A percentile compares a stretch with the other conserved stretches of the same genome.
phyloP scores from a whole-genome alignment of 1,139 yeast genomes.

The Hanseniaspora uvarum region DNA sequence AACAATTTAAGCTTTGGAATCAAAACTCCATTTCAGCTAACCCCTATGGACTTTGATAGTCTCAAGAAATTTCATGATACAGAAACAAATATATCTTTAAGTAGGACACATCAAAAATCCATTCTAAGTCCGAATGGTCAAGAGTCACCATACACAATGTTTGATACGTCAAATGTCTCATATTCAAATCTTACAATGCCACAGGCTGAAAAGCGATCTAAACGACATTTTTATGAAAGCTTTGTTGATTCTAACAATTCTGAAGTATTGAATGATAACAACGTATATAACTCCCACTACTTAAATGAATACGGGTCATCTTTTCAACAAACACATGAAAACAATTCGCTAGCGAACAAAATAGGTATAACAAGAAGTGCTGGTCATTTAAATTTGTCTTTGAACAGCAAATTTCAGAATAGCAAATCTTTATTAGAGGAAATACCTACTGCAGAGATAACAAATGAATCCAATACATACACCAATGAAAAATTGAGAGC shows the following conservation, averaged over 20 bases:
- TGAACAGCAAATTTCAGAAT: slow-evolving; percentile 1
- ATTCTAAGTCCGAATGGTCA: slow-evolving; percentile 3
- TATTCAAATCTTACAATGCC: slow-evolving; percentile 8
- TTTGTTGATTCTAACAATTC: slow-evolving; percentile 7
- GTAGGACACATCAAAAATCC: neutral
- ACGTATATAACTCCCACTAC: neutral
- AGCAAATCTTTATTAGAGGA: neutral
- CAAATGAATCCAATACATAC: neutral
- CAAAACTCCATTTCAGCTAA: slow-evolving; percentile 10
- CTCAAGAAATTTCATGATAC: slow-evolving; percentile 1
- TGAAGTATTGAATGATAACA: neutral
- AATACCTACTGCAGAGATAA: slow-evolving; percentile 6
- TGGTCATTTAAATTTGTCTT: slow-evolving; percentile 17
- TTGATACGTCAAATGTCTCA: neutral
- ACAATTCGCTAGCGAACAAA: neutral
- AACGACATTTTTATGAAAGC: slow-evolving; percentile 13
- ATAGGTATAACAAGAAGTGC: slow-evolving; percentile 17
- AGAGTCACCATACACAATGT: neutral
- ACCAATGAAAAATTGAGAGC: neutral
- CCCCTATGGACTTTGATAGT: slow-evolving; percentile 12
- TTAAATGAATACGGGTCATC: neutral
- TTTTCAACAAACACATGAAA: neutral
- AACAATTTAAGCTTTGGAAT: neutral
- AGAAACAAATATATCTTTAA: neutral
- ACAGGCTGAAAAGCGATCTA: slow-evolving; percentile 10